phyloP scores from a whole-genome alignment of 148 eudicot genomes.

The Cornus suecica region DNA sequence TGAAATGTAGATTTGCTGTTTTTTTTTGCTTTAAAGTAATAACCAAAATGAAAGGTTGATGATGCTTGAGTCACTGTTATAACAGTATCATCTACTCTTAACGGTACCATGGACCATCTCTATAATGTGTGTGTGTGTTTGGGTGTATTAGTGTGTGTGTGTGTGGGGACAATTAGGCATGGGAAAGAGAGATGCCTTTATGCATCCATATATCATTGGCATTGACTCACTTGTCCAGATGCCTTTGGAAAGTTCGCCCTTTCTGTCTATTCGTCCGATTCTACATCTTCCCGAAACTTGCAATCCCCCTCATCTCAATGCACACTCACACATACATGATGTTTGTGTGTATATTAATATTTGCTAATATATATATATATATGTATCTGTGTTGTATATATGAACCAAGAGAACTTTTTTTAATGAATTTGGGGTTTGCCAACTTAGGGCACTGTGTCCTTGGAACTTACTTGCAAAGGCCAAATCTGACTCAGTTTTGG shows the following conservation, averaged over 20 bases:
- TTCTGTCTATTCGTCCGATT: constrained; percentile 26
- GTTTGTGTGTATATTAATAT: not conserved
- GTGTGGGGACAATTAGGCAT: not conserved
- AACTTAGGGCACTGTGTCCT: too few species aligned
- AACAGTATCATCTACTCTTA: not conserved
- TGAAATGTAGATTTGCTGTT: too few species aligned
- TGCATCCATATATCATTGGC: constrained; percentile 40
- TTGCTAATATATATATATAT: not conserved
- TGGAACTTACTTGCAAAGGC: too few species aligned
- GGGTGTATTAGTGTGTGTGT: not conserved
- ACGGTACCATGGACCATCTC: not conserved
- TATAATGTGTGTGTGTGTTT: too few species aligned
- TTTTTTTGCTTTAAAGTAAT: too few species aligned
- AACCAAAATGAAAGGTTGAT: too few species aligned
- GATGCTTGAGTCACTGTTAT: too few species aligned
- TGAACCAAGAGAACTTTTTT: too few species aligned
- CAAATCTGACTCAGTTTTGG: too few species aligned
- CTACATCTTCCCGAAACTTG: constrained; percentile 8
- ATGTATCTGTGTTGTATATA: not conserved
- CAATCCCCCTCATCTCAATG: not conserved
- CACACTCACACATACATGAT: not conserved
- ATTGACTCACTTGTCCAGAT: constrained; percentile 42
- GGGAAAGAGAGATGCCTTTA: constrained; percentile 24
- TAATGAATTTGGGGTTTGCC: too few species aligned
- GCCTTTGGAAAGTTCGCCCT: constrained; percentile 33